These are phyloP conservation scores for Excoecaria agallocha DNA, from an alignment of 345 rosid genomes.

Conservation along the genomic window DNA sequence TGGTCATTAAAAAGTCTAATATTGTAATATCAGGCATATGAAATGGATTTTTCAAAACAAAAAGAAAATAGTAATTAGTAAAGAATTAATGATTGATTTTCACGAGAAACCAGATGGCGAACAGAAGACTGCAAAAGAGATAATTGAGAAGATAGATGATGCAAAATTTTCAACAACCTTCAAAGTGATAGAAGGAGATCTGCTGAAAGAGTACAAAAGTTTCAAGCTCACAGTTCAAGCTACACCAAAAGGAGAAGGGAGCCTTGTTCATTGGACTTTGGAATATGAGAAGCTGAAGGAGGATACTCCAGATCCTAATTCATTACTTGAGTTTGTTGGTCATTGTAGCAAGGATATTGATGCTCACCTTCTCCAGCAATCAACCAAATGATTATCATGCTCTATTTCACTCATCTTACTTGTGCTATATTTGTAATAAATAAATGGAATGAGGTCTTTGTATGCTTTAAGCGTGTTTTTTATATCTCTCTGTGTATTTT, in stretches of 20 bases:
- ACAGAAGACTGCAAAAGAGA: slow-evolving; percentile 26
- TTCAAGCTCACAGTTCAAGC: slow-evolving; percentile 16
- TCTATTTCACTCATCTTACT: too few species aligned
- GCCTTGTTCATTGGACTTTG: background rate
- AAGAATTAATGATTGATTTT: too few species aligned
- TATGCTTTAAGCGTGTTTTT: too few species aligned
- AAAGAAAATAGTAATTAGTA: too few species aligned
- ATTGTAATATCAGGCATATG: too few species aligned
- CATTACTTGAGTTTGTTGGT: background rate
- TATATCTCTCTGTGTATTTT: too few species aligned
- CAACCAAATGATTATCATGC: too few species aligned
- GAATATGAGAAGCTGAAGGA: slow-evolving; percentile 8
- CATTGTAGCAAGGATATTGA: slow-evolving; percentile 21
- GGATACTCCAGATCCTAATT: slow-evolving; percentile 18
- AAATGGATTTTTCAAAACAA: too few species aligned
- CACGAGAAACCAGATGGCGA: background rate
- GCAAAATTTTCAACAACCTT: slow-evolving; percentile 31
- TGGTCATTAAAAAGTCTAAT: too few species aligned
- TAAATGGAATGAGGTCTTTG: too few species aligned
- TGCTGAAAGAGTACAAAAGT: slow-evolving; percentile 34
- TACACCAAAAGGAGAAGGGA: slow-evolving; percentile 20
- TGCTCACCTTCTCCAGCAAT: slow-evolving; percentile 8
- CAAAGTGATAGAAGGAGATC: slow-evolving; percentile 39
- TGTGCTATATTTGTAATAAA: too few species aligned
- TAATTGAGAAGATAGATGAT: slow-evolving; percentile 35